A percentile compares a stretch with the other conserved stretches of the same genome.
phyloP scores from a whole-genome alignment of 768 basidiomycete genomes.

The Tulasnella sp. region DNA sequence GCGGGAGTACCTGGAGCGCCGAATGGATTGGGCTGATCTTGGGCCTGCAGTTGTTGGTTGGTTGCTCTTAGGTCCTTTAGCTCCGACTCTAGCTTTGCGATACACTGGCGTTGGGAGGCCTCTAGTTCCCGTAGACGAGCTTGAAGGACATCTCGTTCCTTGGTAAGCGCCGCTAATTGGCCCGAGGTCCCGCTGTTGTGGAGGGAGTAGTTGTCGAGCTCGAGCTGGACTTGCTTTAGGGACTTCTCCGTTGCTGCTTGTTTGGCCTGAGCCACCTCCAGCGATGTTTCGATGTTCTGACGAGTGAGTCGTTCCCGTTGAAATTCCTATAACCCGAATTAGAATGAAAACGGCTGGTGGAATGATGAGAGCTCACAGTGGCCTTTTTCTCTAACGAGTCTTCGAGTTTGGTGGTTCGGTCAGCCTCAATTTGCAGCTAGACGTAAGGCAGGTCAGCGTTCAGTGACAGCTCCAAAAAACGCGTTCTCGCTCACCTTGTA shows the following conservation, averaged over 20 bases:
- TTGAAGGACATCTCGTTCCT: conserved; percentile 7
- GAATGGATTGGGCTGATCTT: not conserved
- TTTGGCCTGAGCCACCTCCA: conserved; percentile 10
- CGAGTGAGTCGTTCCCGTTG: conserved; percentile 15
- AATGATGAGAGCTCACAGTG: not conserved
- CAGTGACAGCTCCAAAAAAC: not conserved
- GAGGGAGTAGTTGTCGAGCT: conserved; percentile 14
- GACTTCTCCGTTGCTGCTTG: not conserved
- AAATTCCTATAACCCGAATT: not conserved
- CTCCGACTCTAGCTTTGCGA: conserved; percentile 5
- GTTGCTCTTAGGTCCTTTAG: not conserved
- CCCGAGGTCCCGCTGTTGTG: conserved; percentile 15
- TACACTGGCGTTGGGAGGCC: not conserved
- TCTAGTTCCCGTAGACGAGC: conserved; percentile 6
- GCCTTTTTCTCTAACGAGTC: conserved; percentile 13
- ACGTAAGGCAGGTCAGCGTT: not conserved
- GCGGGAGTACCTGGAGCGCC: not conserved
- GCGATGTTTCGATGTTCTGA: conserved; percentile 16
- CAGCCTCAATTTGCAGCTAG: conserved; percentile 19
- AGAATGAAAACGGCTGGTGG: not conserved
- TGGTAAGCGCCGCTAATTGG: not conserved
- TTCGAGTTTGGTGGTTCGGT: conserved; percentile 9
- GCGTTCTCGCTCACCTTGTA: conserved; percentile 1
- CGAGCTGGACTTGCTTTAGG: conserved; percentile 11
- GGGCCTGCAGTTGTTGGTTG: not conserved